Base-by-base conservation (phyloP, 768 basidiomycete species). In the Russula olivacea region DNA sequence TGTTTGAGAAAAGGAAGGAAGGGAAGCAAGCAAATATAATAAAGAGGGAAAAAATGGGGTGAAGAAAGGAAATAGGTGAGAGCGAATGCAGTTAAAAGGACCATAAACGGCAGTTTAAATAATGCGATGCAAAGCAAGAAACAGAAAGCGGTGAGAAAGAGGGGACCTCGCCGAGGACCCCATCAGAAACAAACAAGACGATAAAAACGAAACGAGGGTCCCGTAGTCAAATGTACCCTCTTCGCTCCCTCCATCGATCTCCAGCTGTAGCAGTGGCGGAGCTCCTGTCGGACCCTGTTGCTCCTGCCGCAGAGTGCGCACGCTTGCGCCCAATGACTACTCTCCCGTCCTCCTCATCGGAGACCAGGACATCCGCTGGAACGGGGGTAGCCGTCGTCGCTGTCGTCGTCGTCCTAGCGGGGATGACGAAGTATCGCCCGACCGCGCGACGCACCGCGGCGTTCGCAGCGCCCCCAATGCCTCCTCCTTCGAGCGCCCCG, bases 311-410 rank as follows among this genome's bases (percentile, higher is more conserved):
- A 34, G 53, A 53, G 45, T 54, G 55, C 17, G 55, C 30, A 41
- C 66, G 66, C 59, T 65, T 67, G 54, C 63, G 66, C 7, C 65
- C 62, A 3, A 56, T 40, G 10, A 57, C 23, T 2, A 17, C 23
- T 6, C 38, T 17, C 12, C 25, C 34, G 25, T 56, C 61, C 15
- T 40, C 30, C 15, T 19, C 61, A 9, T 32, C 40, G 10, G 40
- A 38, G 25, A 23, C 38, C 7, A 32, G 48, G 15, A 41, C 11
- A 21, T 56, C 55, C 12, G 15, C 25, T 23, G 48, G 23, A 8
- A 6, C 34, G 10, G 52, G 11, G 12, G 10, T 32, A 11, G 32
- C 21, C 12, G 15, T 14, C 48, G 7, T 49, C 11, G 50, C 8
- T 3, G 45, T 21, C 43, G 34, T 30, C 28, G 32, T 4, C n/a